Conservation (phyloP, 306 rosid genomes). For the Sindora glabra region DNA sequence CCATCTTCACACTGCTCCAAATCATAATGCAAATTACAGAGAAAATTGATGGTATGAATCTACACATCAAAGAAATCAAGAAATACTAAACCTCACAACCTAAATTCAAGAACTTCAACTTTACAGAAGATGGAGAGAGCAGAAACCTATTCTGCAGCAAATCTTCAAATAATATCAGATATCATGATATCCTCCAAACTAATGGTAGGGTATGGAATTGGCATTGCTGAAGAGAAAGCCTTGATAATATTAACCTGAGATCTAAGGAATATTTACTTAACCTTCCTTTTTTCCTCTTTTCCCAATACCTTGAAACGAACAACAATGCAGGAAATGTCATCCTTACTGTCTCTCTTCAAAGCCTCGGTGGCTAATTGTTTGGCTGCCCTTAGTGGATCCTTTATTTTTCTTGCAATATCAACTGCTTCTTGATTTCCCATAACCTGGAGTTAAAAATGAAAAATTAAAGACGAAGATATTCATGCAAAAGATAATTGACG, state of each 20-base stretch:
- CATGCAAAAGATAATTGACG: not conserved
- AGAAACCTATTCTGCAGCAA: slow-evolving; percentile 21
- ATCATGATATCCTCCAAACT: slow-evolving; percentile 20
- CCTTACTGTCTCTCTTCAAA: slow-evolving; percentile 70
- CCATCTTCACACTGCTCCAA: slow-evolving; percentile 27
- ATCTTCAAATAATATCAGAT: slow-evolving; percentile 19
- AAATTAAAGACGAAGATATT: not conserved
- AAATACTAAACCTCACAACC: slow-evolving; percentile 29
- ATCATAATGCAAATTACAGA: slow-evolving; percentile 33
- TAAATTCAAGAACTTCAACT: slow-evolving; percentile 32
- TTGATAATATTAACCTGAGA: slow-evolving; percentile 18
- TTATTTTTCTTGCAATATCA: slow-evolving; percentile 55
- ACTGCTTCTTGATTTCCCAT: slow-evolving; percentile 84
- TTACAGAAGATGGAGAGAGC: slow-evolving; percentile 22
- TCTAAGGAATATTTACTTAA: not conserved
- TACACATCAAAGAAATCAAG: slow-evolving; percentile 39
- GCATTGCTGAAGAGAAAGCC: slow-evolving; percentile 3
- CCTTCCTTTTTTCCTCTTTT: no score
- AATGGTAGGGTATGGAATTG: not conserved
- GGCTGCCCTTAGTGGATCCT: slow-evolving; percentile 69
- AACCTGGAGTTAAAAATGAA: slow-evolving; percentile 41
- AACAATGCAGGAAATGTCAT: slow-evolving; percentile 78
- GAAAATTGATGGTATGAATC: slow-evolving; percentile 37
- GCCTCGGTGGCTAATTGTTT: slow-evolving; percentile 60
- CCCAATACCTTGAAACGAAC: slow-evolving; percentile 77